Percentiles rank a stretch among this genome's conserved stretches.
These are phyloP conservation scores for Calonectria multiphialidica DNA, from an alignment of 2,329 filamentous ascomycete genomes.

Conservation along the genomic window DNA sequence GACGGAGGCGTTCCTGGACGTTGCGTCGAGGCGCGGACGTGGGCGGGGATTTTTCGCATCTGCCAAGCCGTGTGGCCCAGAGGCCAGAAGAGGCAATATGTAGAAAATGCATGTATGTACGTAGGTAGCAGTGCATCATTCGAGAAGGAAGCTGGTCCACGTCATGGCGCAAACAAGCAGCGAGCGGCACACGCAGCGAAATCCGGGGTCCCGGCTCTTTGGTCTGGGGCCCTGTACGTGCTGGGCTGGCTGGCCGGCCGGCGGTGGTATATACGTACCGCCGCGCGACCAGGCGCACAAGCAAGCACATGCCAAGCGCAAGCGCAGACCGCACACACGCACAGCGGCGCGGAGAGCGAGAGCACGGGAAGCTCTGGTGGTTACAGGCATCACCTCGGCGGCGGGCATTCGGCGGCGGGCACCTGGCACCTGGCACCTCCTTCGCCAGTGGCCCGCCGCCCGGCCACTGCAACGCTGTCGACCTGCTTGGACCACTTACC, in stretches of 20 bases:
- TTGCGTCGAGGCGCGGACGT: background rate
- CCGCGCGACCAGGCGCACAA: background rate
- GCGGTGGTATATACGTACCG: background rate
- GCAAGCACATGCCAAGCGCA: background rate
- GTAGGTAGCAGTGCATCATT: slow-evolving; percentile 6
- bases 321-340: too few relatives aligned
- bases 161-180: slow-evolving; percentile 11
- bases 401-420: too few relatives aligned
- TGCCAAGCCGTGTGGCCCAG: background rate
- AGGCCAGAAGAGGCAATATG: background rate
- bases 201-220: background rate
- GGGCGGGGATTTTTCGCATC: slow-evolving; percentile 2
- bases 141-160: slow-evolving; percentile 21
- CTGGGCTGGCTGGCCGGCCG: too few relatives aligned
- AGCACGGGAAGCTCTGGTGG: background rate
- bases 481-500: background rate
- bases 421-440: too few relatives aligned
- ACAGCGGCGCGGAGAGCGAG: too few relatives aligned
- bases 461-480: background rate
- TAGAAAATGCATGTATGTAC: background rate
- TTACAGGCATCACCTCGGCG: background rate
- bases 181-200: background rate
- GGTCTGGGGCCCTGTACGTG: background rate
- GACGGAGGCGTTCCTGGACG: background rate
- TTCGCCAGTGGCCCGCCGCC: background rate